Conservation (phyloP, 352 stramenopile genomes). For the Globisporangium radiosum region DNA sequence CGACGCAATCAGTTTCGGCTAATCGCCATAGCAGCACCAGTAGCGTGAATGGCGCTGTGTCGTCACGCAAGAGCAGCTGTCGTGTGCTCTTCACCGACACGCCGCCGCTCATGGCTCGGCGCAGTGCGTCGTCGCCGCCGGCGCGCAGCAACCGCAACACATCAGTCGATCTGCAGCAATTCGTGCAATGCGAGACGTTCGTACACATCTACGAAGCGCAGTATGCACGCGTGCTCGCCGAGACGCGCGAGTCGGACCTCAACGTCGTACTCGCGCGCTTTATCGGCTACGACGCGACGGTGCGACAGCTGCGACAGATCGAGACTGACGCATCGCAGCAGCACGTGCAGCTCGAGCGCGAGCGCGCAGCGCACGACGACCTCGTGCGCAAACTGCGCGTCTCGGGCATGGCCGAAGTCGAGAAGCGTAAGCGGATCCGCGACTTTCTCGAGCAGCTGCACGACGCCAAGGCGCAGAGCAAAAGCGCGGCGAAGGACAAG, state of each 20-base stretch:
- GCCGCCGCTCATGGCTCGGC: background rate
- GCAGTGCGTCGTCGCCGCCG: background rate
- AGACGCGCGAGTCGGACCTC: constrained; percentile 47
- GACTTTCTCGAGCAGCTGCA: constrained; percentile 45
- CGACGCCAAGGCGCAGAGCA: constrained; percentile 28
- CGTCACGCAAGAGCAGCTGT: constrained; percentile 4
- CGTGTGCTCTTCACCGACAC: constrained; percentile 1
- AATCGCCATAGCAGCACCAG: background rate
- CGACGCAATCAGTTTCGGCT: background rate
- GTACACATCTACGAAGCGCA: constrained; percentile 57
- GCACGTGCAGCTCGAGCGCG: constrained; percentile 19
- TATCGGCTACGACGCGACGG: constrained; percentile 26
- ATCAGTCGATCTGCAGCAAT: constrained; percentile 18
- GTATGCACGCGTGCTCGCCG: constrained; percentile 40
- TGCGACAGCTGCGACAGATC: constrained; percentile 38
- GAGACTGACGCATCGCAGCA: constrained; percentile 29
- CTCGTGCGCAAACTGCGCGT: constrained; percentile 34
- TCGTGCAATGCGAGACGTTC: constrained; percentile 33
- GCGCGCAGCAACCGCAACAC: constrained; percentile 15
- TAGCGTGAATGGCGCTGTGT: background rate
- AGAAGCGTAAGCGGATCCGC: constrained; percentile 46
- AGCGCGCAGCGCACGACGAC: constrained; percentile 19
- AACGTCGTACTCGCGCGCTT: constrained; percentile 43
- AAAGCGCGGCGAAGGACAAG: constrained; percentile 29
- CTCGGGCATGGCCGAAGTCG: constrained; percentile 39